These are phyloP conservation scores for Phanerodontia chrysosporium DNA, from an alignment of 768 basidiomycete species.

Conservation along the genomic window DNA sequence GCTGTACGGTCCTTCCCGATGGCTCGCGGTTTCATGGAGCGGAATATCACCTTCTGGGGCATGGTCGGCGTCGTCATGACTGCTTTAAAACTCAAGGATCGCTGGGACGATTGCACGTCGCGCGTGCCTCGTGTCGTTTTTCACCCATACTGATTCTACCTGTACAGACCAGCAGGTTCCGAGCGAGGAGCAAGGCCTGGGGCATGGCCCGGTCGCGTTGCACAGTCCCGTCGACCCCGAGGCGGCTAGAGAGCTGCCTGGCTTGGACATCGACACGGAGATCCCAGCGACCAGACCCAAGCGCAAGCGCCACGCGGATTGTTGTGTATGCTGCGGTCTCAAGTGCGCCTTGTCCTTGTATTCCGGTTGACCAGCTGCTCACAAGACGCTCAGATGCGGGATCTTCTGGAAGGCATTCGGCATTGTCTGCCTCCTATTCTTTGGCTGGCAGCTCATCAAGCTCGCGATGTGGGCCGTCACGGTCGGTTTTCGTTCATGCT, in stretches of 20 bases:
- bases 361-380: slow-evolving; percentile 1
- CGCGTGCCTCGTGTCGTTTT: too few species aligned
- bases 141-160: background rate
- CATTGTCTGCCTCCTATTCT: slow-evolving; percentile 39
- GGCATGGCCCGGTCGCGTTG: slow-evolving; percentile 20
- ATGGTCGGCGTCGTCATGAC: slow-evolving; percentile 42
- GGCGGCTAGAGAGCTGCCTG: background rate
- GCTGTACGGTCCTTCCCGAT: background rate
- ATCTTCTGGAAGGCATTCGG: slow-evolving; percentile 54
- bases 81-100: slow-evolving; percentile 44
- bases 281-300: slow-evolving; percentile 26
- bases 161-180: slow-evolving; percentile 36
- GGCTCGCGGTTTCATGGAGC: slow-evolving; percentile 4
- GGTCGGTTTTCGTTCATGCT: slow-evolving; percentile 24
- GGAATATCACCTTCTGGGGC: slow-evolving; percentile 32
- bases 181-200: slow-evolving; percentile 34
- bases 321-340: slow-evolving; percentile 50
- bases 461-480: slow-evolving; percentile 44
- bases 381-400: slow-evolving; percentile 35
- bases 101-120: slow-evolving; percentile 42
- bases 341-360: slow-evolving; percentile 31
- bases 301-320: slow-evolving; percentile 31
- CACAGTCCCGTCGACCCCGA: slow-evolving; percentile 21
- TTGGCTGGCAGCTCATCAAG: slow-evolving; percentile 40
- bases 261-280: slow-evolving; percentile 20